phyloP scores from a whole-genome alignment of 2,329 filamentous ascomycete genomes.

The Pseudogymnoascus sp. region DNA sequence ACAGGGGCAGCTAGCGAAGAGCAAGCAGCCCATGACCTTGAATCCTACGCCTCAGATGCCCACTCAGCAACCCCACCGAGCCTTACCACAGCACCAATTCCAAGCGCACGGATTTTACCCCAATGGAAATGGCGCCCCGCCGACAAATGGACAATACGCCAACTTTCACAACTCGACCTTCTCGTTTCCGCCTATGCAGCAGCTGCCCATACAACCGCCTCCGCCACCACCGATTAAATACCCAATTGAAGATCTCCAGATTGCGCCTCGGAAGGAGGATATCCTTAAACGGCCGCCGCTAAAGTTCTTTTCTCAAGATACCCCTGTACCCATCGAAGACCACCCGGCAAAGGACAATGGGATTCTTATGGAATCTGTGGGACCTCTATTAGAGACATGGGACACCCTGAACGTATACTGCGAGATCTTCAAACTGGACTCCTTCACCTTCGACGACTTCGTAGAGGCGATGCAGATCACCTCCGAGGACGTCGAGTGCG shows the following conservation, averaged over 20 bases:
- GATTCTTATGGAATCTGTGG: constrained; percentile 79
- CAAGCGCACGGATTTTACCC: background rate
- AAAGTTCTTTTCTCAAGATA: constrained; percentile 67
- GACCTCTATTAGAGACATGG: constrained; percentile 82
- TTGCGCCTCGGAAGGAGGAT: constrained; percentile 59
- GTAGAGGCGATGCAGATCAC: constrained; percentile 77
- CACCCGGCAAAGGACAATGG: constrained; percentile 45
- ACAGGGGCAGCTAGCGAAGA: constrained; percentile 32
- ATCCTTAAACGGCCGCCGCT: constrained; percentile 59
- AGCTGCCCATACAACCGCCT: constrained; percentile 28
- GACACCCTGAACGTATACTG: constrained; percentile 98
- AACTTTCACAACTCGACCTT: constrained; percentile 38
- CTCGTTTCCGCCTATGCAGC: constrained; percentile 37
- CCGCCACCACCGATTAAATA: constrained; percentile 77
- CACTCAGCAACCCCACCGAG: constrained; percentile 7
- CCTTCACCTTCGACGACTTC: constrained; percentile 96
- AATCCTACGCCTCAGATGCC: constrained; percentile 25
- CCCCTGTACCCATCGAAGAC: constrained; percentile 43
- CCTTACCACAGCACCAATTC: background rate
- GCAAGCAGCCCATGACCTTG: constrained; percentile 30
- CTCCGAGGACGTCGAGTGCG: constrained; percentile 66
- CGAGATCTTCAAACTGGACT: constrained; percentile 87
- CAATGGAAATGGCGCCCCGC: constrained; percentile 15
- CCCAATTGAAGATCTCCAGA: constrained; percentile 87
- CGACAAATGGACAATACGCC: constrained; percentile 22